Evolutionary conservation across 306 rosid species (phyloP).

Genomic region (Bauhinia variegata): DNA sequence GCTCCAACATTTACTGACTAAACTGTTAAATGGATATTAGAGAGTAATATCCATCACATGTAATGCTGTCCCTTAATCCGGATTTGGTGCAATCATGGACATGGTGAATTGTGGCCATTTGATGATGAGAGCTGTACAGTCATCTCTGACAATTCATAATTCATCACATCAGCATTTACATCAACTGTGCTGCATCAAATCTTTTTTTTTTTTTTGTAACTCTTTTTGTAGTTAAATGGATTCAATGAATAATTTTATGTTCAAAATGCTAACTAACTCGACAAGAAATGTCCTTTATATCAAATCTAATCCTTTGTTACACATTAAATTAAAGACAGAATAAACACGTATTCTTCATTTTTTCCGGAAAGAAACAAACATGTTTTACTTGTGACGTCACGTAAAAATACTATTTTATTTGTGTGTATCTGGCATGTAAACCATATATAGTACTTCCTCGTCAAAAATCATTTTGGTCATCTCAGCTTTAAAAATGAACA

Average conservation of each 20-base stretch:
- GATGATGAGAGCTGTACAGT: too few species aligned
- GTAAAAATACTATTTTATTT: too few species aligned
- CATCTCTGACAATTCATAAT: too few species aligned
- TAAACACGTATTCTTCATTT: neutral
- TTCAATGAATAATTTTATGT: neutral
- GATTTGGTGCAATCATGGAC: too few species aligned
- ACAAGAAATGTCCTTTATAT: neutral
- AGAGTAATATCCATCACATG: neutral
- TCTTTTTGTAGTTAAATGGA: neutral
- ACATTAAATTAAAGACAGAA: neutral
- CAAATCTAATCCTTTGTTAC: neutral
- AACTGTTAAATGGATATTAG: too few species aligned
- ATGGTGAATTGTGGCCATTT: too few species aligned
- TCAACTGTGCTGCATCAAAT: too few species aligned
- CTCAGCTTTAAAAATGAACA: neutral
- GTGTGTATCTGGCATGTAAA: neutral
- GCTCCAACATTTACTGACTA: neutral
- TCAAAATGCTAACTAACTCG: neutral
- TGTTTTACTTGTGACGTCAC: neutral
- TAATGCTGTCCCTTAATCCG: neutral
- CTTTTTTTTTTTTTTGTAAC: too few species aligned
- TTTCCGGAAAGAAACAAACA: neutral
- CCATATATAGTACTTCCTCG: neutral
- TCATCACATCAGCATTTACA: too few species aligned
- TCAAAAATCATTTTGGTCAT: neutral